These are phyloP conservation scores for Polyporus tsugae DNA, from an alignment of 1,284 basidiomycete genomes.

Conservation along the genomic window DNA sequence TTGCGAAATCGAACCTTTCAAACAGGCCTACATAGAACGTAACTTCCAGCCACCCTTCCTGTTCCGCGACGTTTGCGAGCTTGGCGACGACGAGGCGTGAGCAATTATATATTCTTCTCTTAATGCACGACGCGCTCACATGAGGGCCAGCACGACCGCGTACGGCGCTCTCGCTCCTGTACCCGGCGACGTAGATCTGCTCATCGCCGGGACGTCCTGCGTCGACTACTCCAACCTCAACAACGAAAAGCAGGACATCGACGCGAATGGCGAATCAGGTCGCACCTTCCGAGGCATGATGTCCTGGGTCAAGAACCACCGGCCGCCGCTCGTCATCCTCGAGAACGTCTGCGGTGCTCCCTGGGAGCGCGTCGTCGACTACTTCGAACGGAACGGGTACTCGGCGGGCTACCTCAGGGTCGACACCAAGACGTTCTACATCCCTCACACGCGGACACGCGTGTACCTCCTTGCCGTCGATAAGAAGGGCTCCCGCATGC, in stretches of 20 bases:
- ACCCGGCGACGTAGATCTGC: conserved; percentile 90
- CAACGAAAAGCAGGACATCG: conserved; percentile 91
- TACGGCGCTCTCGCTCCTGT: conserved; percentile 89
- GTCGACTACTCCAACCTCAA: conserved; percentile 97
- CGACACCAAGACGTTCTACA: conserved; percentile 95
- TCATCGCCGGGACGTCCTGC: conserved; percentile 94
- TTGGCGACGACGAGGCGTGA: conserved; percentile 81
- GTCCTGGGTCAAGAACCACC: conserved; percentile 88
- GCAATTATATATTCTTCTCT: conserved; percentile 37
- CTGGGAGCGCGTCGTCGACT: conserved; percentile 80
- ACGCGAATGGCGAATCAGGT: conserved; percentile 90
- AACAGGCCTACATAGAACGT: conserved; percentile 97
- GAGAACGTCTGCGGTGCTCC: conserved; percentile 96
- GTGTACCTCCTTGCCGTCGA: conserved; percentile 88
- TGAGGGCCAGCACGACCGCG: conserved; percentile 76
- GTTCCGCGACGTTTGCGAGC: conserved; percentile 94
- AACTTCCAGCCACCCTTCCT: conserved; percentile 93
- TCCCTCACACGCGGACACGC: conserved; percentile 92
- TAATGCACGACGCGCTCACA: conserved; percentile 15
- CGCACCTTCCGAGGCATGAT: conserved; percentile 92
- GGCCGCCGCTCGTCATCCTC: conserved; percentile 89
- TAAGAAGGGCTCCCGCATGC: conserved; percentile 62
- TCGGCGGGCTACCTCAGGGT: conserved; percentile 78
- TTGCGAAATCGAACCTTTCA: conserved; percentile 98
- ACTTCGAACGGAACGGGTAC: conserved; percentile 83